Percentiles rank a stretch among this genome's conserved stretches.
phyloP scores from a whole-genome alignment of 805 yeast species.

The Teunomyces tritomae region DNA sequence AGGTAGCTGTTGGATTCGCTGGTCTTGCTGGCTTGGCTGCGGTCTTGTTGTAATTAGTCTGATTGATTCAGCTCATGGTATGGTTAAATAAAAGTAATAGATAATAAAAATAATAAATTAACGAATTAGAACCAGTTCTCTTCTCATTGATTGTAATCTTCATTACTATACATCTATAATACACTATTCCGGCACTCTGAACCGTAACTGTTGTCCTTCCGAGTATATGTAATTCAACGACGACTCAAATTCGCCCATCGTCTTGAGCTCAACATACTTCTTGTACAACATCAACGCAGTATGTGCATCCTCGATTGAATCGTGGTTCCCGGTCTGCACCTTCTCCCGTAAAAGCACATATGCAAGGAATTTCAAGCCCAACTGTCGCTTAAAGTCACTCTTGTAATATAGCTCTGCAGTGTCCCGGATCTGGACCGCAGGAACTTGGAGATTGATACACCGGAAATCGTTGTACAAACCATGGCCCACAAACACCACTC shows the following conservation, averaged over 20 bases:
- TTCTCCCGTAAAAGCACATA: conserved; percentile 69
- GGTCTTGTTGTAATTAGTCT: conserved; percentile 27
- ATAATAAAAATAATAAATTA: neutral
- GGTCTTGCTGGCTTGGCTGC: conserved; percentile 44
- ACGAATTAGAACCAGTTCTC: neutral
- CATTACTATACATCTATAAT: neutral
- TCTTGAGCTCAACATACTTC: conserved; percentile 62
- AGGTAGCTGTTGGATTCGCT: conserved; percentile 32
- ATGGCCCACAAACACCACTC: conserved; percentile 93
- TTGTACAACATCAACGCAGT: conserved; percentile 79
- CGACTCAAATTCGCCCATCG: conserved; percentile 56
- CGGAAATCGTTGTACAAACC: conserved; percentile 89
- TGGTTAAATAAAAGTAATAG: neutral
- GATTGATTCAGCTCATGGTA: conserved; percentile 2
- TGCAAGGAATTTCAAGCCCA: conserved; percentile 83
- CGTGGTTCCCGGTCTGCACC: conserved; percentile 93
- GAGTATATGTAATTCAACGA: conserved; percentile 65
- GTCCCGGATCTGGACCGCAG: conserved; percentile 80
- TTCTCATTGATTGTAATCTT: neutral
- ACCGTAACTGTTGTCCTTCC: conserved; percentile 61
- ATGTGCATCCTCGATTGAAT: conserved; percentile 92
- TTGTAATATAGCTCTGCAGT: conserved; percentile 79
- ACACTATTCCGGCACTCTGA: conserved; percentile 44
- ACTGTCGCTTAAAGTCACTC: conserved; percentile 68
- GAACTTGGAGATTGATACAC: conserved; percentile 88